A percentile compares a stretch with the other conserved stretches of the same genome.
phyloP scores from a whole-genome alignment of 257 asterid genomes.

The Scutellaria barbata region DNA sequence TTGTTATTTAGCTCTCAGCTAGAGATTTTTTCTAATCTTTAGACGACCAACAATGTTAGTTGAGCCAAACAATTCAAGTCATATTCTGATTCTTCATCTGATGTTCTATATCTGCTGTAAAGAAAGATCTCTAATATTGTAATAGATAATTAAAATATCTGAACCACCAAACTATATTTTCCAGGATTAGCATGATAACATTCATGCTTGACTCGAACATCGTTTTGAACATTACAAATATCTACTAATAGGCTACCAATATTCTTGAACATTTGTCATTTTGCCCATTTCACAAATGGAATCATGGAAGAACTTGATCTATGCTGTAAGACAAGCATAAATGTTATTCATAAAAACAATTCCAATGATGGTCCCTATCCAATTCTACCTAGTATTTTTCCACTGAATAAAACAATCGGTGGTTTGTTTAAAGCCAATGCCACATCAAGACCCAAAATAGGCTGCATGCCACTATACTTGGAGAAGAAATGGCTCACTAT shows the following conservation, averaged over 20 bases:
- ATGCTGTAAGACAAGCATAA: background rate
- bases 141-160: too few relatives aligned
- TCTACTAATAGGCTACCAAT: background rate
- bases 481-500: background rate
- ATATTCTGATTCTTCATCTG: too few relatives aligned
- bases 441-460: conserved; percentile 7
- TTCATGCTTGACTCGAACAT: background rate
- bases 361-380: background rate
- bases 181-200: background rate
- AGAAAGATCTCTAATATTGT: too few relatives aligned
- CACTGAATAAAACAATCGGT: background rate
- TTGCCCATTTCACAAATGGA: conserved; percentile 6
- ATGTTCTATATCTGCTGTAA: too few relatives aligned
- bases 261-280: background rate
- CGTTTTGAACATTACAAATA: background rate
- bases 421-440: background rate
- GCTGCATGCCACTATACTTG: background rate
- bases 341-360: background rate
- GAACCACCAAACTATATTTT: too few relatives aligned
- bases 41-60: background rate
- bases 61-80: conserved; percentile 2
- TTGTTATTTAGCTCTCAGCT: background rate
- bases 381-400: background rate
- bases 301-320: background rate
- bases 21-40: background rate